phyloP scores from a whole-genome alignment of 73 alveolate genomes.

The Paramecium octaurelia region DNA sequence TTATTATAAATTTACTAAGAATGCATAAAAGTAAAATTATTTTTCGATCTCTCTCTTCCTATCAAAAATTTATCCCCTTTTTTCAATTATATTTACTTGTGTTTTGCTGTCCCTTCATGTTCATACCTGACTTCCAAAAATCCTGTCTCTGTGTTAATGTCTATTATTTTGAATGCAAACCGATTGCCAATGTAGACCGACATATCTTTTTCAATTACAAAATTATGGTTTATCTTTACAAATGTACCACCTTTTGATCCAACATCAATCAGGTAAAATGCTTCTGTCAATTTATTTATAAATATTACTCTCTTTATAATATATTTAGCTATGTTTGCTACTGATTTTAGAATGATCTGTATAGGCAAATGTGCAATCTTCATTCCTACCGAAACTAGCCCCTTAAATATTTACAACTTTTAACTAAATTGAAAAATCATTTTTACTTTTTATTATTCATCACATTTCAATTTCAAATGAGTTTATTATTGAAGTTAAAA shows the following conservation, averaged over 20 bases:
- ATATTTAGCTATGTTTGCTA: not conserved
- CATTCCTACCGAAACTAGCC: slow-evolving; percentile 18
- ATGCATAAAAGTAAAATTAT: not conserved
- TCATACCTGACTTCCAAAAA: not conserved
- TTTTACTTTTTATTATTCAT: not conserved
- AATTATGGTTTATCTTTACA: slow-evolving; percentile 6
- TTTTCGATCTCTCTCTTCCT: slow-evolving; percentile 13
- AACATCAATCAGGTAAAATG: not conserved
- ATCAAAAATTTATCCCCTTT: slow-evolving; percentile 20
- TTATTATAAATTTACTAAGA: not conserved
- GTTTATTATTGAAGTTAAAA: not conserved
- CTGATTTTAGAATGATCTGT: slow-evolving; percentile 39
- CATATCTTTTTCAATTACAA: slow-evolving; percentile 1
- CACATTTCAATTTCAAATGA: slow-evolving; percentile 22
- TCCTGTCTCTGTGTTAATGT: not conserved
- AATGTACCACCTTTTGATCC: slow-evolving; percentile 47
- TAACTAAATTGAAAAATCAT: not conserved
- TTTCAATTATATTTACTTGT: not conserved
- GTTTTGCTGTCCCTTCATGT: not conserved
- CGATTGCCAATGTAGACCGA: slow-evolving; percentile 5
- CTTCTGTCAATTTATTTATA: not conserved
- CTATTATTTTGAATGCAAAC: slow-evolving; percentile 29
- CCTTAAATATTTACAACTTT: not conserved
- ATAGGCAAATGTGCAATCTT: slow-evolving; percentile 6
- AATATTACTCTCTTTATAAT: slow-evolving; percentile 12